phyloP scores from a whole-genome alignment of 768 basidiomycete genomes.

The Kwoniella botswanensis region DNA sequence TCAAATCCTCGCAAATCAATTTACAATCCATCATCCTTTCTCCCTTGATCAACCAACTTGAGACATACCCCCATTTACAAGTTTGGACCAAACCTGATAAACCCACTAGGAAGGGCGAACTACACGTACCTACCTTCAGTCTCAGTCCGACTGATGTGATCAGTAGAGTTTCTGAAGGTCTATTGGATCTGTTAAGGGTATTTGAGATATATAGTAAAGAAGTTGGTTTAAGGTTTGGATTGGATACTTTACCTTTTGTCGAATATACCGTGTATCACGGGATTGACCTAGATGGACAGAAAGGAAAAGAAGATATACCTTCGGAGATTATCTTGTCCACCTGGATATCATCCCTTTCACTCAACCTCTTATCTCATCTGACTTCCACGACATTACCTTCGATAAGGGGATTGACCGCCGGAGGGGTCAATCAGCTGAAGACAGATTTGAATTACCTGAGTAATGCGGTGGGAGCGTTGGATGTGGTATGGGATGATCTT shows the following conservation, averaged over 20 bases:
- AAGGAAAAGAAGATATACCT: conserved; percentile 39
- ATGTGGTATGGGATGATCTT: conserved; percentile 81
- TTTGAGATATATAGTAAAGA: conserved; percentile 95
- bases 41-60: conserved; percentile 76
- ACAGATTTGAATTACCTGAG: conserved; percentile 87
- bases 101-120: conserved; percentile 61
- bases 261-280: conserved; percentile 54
- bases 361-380: conserved; percentile 75
- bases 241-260: conserved; percentile 77
- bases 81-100: conserved; percentile 70
- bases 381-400: conserved; percentile 72
- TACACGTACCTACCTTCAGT: conserved; percentile 87
- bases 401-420: conserved; percentile 67
- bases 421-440: conserved; percentile 80
- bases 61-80: conserved; percentile 70
- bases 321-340: conserved; percentile 80
- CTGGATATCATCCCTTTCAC: conserved; percentile 90
- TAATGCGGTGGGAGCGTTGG: conserved; percentile 87
- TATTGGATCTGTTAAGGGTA: conserved; percentile 87
- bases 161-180: conserved; percentile 87
- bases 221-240: conserved; percentile 75
- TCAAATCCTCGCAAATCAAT: conserved; percentile 73
- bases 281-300: neutral
- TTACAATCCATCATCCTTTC: conserved; percentile 83
- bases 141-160: conserved; percentile 87